Percentiles rank a stretch among this genome's conserved stretches.
Evolutionary conservation across 2,329 filamentous ascomycete genomes (phyloP).

Genomic region (Dothiorella sarmentorum): DNA sequence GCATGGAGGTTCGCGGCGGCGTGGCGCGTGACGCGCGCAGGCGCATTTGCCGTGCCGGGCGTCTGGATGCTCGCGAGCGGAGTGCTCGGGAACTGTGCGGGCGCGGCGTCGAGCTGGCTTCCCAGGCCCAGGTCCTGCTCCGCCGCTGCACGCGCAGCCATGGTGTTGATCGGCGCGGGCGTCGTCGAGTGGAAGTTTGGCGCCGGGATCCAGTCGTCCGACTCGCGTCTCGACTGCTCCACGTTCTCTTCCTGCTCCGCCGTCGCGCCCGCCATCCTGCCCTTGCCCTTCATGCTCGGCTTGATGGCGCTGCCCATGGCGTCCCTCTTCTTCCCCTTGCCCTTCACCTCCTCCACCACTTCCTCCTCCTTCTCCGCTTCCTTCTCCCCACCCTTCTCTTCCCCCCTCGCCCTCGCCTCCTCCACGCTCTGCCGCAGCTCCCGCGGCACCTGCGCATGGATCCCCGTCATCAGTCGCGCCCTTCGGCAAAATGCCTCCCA

Average conservation of each 20-base stretch:
- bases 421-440: slow-evolving; percentile 44
- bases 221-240: slow-evolving; percentile 29
- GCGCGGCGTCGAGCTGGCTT: slow-evolving; percentile 18
- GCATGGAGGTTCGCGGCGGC: background rate
- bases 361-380: slow-evolving; percentile 24
- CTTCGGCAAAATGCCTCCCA: slow-evolving; percentile 56
- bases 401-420: slow-evolving; percentile 54
- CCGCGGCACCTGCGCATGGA: slow-evolving; percentile 55
- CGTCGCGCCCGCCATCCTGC: slow-evolving; percentile 18
- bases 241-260: slow-evolving; percentile 28
- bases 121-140: slow-evolving; percentile 27
- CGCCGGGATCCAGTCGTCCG: slow-evolving; percentile 35
- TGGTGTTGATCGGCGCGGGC: slow-evolving; percentile 19
- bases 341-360: slow-evolving; percentile 19
- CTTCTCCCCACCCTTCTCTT: slow-evolving; percentile 26
- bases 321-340: slow-evolving; percentile 28
- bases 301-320: slow-evolving; percentile 23
- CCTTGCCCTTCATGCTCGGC: slow-evolving; percentile 21
- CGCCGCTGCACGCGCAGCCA: slow-evolving; percentile 20
- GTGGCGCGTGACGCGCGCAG: slow-evolving; percentile 1
- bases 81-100: slow-evolving; percentile 23
- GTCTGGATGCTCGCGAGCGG: slow-evolving; percentile 2
- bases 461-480: slow-evolving; percentile 59
- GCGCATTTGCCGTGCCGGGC: background rate
- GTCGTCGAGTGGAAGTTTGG: slow-evolving; percentile 24